Evolutionary conservation across 768 basidiomycete genomes (phyloP).

Genomic region (Termitomyces heimii): DNA sequence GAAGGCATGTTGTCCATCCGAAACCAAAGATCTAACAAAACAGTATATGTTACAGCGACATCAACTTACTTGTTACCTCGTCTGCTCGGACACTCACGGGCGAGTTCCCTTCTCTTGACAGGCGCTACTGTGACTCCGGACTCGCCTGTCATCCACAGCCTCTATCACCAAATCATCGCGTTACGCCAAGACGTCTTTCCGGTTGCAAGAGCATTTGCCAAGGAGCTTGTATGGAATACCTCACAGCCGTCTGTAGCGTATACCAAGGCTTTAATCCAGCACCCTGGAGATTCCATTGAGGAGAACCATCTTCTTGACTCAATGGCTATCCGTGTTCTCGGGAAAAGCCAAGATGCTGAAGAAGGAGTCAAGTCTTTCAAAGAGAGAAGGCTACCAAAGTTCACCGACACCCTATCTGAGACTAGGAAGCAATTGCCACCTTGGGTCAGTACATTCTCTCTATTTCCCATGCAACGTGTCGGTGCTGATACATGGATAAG

Average conservation of each 20-base stretch:
- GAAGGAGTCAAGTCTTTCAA: conserved; percentile 47
- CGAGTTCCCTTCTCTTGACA: conserved; percentile 44
- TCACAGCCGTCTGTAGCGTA: conserved; percentile 46
- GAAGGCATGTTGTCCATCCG: conserved; percentile 30
- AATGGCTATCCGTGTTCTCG: conserved; percentile 35
- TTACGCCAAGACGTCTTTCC: conserved; percentile 48
- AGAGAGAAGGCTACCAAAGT: conserved; percentile 38
- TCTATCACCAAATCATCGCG: conserved; percentile 44
- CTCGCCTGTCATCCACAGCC: conserved; percentile 34
- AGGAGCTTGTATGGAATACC: conserved; percentile 44
- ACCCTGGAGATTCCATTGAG: conserved; percentile 43
- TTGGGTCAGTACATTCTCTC: conserved; percentile 34
- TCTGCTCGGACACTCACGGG: conserved; percentile 45
- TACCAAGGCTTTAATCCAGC: conserved; percentile 46
- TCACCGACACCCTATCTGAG: conserved; percentile 37
- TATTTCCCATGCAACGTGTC: not conserved
- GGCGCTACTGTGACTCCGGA: conserved; percentile 38
- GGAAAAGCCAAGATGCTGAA: conserved; percentile 30
- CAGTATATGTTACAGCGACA: conserved; percentile 20
- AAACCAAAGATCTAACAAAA: not conserved
- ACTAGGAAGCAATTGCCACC: conserved; percentile 39
- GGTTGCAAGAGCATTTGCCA: conserved; percentile 42
- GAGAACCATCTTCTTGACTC: conserved; percentile 53
- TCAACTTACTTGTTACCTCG: conserved; percentile 49
- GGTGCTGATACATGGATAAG: not conserved